These are phyloP conservation scores for Aspergillus latus DNA, from an alignment of 2,329 filamentous ascomycete species.

Conservation along the genomic window DNA sequence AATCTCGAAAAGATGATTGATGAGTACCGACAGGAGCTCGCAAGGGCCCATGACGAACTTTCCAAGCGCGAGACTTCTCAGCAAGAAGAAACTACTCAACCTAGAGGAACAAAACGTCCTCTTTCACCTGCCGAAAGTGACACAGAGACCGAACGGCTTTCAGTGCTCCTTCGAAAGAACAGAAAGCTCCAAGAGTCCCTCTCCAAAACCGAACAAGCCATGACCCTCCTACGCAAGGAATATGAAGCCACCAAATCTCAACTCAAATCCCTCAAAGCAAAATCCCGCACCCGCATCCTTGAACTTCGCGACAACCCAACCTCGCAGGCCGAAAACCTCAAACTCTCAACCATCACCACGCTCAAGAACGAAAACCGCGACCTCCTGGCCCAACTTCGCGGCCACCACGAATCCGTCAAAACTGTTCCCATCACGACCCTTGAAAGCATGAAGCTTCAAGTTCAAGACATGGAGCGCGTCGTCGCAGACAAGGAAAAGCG, in stretches of 20 bases:
- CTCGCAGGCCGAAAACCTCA: constrained; percentile 78
- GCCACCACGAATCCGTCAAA: constrained; percentile 50
- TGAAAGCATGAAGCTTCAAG: constrained; percentile 70
- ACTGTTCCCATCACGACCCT: constrained; percentile 76
- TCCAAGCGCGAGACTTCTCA: constrained; percentile 58
- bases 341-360: constrained; percentile 72
- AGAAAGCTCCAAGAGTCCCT: constrained; percentile 80
- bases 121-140: constrained; percentile 57
- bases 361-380: constrained; percentile 82
- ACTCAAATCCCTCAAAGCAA: constrained; percentile 64
- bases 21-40: constrained; percentile 78
- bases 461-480: constrained; percentile 68
- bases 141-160: constrained; percentile 67
- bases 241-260: constrained; percentile 71
- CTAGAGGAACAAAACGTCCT: constrained; percentile 62
- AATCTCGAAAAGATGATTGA: constrained; percentile 85
- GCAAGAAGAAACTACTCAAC: constrained; percentile 44
- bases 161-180: constrained; percentile 83
- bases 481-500: constrained; percentile 74
- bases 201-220: constrained; percentile 66
- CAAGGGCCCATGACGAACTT: constrained; percentile 72
- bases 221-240: constrained; percentile 71
- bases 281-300: constrained; percentile 76
- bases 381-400: constrained; percentile 69
- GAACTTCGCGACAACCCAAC: constrained; percentile 92